Conservation (phyloP, 257 asterid genomes). For the Misopates orontium region DNA sequence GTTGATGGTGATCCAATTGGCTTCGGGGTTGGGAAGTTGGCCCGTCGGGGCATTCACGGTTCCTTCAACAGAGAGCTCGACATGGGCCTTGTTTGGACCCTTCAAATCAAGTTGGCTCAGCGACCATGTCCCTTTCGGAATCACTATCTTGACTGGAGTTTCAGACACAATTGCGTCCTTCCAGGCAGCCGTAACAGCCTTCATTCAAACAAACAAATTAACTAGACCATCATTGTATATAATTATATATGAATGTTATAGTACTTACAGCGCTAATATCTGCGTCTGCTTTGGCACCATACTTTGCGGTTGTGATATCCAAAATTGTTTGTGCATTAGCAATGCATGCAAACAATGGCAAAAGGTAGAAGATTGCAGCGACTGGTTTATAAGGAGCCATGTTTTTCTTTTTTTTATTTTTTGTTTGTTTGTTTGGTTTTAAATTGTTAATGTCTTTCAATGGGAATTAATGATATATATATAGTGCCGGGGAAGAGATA, state of each 20-base stretch:
- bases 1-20: constrained; percentile 34
- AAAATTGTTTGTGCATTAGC: too few relatives aligned
- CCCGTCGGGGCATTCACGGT: constrained; percentile 31
- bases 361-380: not conserved
- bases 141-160: constrained; percentile 25
- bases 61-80: constrained; percentile 30
- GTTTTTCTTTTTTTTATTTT: not conserved
- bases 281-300: too few relatives aligned
- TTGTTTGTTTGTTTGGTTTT: not conserved
- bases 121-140: constrained; percentile 34
- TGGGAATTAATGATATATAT: not conserved
- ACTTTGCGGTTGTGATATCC: too few relatives aligned
- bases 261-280: too few relatives aligned
- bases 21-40: not conserved
- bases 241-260: too few relatives aligned
- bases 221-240: too few relatives aligned
- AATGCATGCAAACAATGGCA: too few relatives aligned
- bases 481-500: not conserved
- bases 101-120: constrained; percentile 17
- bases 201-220: not conserved
- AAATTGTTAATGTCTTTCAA: too few relatives aligned
- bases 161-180: constrained; percentile 30
- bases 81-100: not conserved
- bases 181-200: constrained; percentile 39
- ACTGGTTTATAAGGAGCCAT: constrained; percentile 27